A percentile compares a stretch with the other conserved stretches of the same genome.
These are phyloP conservation scores for Cyclostephanos tholiformis DNA, from an alignment of 108 stramenopile genomes.

Conservation along the genomic window DNA sequence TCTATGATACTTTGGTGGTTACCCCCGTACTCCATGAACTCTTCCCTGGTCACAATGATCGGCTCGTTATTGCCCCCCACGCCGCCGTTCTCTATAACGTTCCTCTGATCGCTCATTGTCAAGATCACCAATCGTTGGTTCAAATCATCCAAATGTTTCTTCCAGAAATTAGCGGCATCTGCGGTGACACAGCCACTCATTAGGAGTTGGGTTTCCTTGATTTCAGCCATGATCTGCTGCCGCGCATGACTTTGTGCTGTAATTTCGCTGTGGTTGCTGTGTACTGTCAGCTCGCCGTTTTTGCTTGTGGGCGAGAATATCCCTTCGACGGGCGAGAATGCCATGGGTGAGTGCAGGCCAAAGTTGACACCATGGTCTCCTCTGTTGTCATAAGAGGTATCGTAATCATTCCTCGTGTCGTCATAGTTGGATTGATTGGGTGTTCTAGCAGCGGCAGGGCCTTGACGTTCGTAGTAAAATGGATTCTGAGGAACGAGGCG, in stretches of 20 bases:
- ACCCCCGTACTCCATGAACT: background rate
- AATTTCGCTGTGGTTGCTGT: conserved; percentile 6
- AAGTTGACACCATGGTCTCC: conserved; percentile 32
- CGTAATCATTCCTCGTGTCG: conserved; percentile 2
- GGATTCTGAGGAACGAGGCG: conserved; percentile 15
- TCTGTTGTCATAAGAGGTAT: background rate
- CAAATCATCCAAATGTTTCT: conserved; percentile 72
- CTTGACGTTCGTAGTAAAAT: conserved; percentile 17
- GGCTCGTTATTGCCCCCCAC: too few relatives aligned
- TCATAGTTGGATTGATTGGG: background rate
- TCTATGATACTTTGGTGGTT: background rate
- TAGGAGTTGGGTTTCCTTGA: conserved; percentile 68
- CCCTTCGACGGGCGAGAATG: background rate
- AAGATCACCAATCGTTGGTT: conserved; percentile 56
- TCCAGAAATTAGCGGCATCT: conserved; percentile 77
- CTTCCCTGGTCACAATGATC: background rate
- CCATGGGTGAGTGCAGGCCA: conserved; percentile 32
- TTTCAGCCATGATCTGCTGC: conserved; percentile 74
- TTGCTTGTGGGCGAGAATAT: background rate
- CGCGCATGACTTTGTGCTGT: conserved; percentile 56
- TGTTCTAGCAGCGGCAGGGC: background rate
- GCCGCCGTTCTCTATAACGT: background rate
- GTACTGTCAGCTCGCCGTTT: background rate
- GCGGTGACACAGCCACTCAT: conserved; percentile 74
- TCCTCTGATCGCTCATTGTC: conserved; percentile 27